A percentile compares a stretch with the other conserved stretches of the same genome.
Evolutionary conservation across 2,329 filamentous ascomycete species (phyloP).

Genomic region (Penicillium sp.): DNA sequence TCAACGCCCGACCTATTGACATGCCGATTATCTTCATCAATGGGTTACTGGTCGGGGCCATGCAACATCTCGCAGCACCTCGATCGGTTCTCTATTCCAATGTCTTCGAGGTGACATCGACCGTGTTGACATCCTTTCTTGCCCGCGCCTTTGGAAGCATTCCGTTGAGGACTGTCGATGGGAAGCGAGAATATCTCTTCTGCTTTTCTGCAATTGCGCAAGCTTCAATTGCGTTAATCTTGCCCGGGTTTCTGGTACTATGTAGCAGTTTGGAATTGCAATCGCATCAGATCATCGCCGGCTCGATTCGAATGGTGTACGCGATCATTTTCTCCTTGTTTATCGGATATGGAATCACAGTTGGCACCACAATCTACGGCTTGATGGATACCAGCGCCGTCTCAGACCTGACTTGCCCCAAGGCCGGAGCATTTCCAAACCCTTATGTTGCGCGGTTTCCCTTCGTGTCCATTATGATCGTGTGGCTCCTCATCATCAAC

Average conservation of each 20-base stretch:
- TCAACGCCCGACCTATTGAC: constrained; percentile 73
- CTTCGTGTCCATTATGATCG: constrained; percentile 71
- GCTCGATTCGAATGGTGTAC: constrained; percentile 49
- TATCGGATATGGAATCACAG: constrained; percentile 69
- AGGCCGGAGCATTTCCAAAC: constrained; percentile 34
- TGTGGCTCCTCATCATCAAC: constrained; percentile 76
- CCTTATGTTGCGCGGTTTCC: constrained; percentile 58
- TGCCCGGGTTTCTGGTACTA: constrained; percentile 66
- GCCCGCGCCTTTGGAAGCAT: constrained; percentile 68
- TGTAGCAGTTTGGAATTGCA: constrained; percentile 65
- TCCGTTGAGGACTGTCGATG: constrained; percentile 30
- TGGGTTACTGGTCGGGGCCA: constrained; percentile 68
- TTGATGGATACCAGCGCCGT: constrained; percentile 57
- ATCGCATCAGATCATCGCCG: constrained; percentile 66
- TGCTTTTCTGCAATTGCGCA: constrained; percentile 71
- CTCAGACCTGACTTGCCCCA: constrained; percentile 47
- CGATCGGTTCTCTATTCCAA: constrained; percentile 68
- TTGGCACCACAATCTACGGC: constrained; percentile 63
- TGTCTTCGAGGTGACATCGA: constrained; percentile 64
- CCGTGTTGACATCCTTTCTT: constrained; percentile 66
- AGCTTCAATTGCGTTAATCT: constrained; percentile 68
- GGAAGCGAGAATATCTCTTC: constrained; percentile 51
- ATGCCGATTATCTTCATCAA: constrained; percentile 74
- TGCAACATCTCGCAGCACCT: constrained; percentile 75
- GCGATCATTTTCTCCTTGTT: constrained; percentile 69